Base-by-base conservation (phyloP, 106 monocot species). In the Dioscorea zingiberensis region DNA sequence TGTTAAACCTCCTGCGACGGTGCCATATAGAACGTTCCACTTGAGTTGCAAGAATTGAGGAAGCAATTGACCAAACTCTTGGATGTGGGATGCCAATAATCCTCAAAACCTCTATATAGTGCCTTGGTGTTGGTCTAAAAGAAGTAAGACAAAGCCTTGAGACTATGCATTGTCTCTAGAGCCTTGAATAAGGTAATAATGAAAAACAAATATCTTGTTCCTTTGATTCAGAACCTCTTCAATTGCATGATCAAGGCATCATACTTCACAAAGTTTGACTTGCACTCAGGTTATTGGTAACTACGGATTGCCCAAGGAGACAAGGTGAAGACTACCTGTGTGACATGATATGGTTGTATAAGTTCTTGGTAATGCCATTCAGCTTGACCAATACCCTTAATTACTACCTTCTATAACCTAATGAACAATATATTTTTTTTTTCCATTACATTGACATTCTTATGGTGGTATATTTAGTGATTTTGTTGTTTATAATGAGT, bases 181-280 rank as follows among this genome's bases (percentile, higher is more conserved):
- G 53, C 53, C 17, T 54, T 54, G 53, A 54, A 54, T 18, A 54
- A 54, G 53, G n/a, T n/a, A n/a, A n/a, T n/a, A n/a, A 22, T 55
- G 21, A 55, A 22, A 18, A 55, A 55, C 21, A 55, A 55, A 10
- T 55, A 21, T 10, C 22, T 2, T 15, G 9, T 55, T 2, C 55
- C 55, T 1, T 9, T 21, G 8, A 22, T 55, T 3, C 21, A 55
- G 2, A 18, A 55, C 21, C 2, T 55, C 10, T 55, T 55, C 21
- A 10, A 55, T 55, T 2, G 21, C n/a, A 2, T 21, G 21, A 3
- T 18, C 2, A 55, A 55, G 9, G 55, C 55, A 2, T 1, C 21
- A 1, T 21, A 21, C 19, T 55, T 55, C 55, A 2, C 55, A 2
- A 55, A 55, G 55, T 9, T 55, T 2, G 55, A 55, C 21, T 10